phyloP scores from a whole-genome alignment of 345 rosid species.

The Hibiscus syriacus region DNA sequence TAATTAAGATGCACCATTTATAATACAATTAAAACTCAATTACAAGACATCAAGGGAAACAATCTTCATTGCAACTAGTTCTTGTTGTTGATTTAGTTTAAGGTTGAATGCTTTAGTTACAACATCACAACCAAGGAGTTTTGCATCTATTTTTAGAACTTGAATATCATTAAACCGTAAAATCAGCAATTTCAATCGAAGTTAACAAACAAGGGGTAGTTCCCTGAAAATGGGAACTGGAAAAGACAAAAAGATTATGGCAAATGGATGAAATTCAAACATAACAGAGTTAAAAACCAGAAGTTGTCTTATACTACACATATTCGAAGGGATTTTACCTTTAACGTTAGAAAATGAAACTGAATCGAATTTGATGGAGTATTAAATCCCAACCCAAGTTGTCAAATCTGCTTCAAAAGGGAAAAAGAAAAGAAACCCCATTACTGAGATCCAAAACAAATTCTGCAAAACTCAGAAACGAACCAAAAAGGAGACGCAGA shows the following conservation, averaged over 20 bases:
- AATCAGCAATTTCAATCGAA: background rate
- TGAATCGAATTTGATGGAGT: background rate
- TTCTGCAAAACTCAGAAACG: background rate
- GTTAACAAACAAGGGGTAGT: background rate
- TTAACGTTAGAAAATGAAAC: background rate
- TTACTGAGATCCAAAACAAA: background rate
- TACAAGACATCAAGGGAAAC: background rate
- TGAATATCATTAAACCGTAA: background rate
- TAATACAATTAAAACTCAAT: background rate
- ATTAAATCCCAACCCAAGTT: background rate
- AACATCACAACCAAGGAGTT: background rate
- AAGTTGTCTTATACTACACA: background rate
- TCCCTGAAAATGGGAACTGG: background rate
- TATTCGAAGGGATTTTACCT: constrained; percentile 2
- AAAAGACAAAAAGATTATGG: background rate
- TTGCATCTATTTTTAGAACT: background rate
- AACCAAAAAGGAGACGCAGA: background rate
- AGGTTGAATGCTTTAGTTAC: constrained; percentile 1
- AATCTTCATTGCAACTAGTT: background rate
- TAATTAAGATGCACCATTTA: background rate
- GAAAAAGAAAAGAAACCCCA: background rate
- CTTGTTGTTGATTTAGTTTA: background rate
- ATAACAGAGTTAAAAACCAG: background rate
- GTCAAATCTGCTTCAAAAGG: constrained; percentile 1
- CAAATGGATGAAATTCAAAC: background rate